Evolutionary conservation across 1,139 yeast genomes (phyloP).

Genomic region (Waltiozyma sp.): DNA sequence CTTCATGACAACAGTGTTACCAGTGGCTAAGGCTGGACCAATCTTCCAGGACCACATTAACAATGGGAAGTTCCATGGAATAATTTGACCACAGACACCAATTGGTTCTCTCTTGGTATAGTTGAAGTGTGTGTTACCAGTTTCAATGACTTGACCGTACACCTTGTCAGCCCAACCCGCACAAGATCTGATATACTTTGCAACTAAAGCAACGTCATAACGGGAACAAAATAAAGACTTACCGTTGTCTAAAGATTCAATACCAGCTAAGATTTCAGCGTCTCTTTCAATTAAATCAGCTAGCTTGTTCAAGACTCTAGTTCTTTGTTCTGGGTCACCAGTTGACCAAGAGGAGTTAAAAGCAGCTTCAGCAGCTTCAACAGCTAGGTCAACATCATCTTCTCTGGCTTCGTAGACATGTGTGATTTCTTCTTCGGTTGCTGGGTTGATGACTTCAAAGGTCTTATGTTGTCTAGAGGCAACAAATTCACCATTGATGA

Average conservation of each 20-base stretch:
- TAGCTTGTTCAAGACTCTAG: constrained; percentile 44
- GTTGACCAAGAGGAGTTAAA: constrained; percentile 34
- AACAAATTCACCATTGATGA: constrained; percentile 37
- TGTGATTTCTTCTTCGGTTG: constrained; percentile 36
- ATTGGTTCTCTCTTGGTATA: constrained; percentile 47
- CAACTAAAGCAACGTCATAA: constrained; percentile 48
- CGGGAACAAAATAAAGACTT: constrained; percentile 45
- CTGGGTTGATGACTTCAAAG: constrained; percentile 33
- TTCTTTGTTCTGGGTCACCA: constrained; percentile 42
- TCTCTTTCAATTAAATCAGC: constrained; percentile 50
- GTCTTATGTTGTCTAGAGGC: constrained; percentile 29
- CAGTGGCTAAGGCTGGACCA: constrained; percentile 76
- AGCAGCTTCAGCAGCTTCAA: constrained; percentile 33
- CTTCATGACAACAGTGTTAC: constrained; percentile 71
- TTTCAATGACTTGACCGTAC: constrained; percentile 52
- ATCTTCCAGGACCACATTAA: constrained; percentile 74
- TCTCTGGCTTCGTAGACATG: constrained; percentile 34
- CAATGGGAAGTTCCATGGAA: constrained; percentile 85
- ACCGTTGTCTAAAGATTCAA: constrained; percentile 73
- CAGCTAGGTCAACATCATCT: constrained; percentile 37
- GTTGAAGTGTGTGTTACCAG: constrained; percentile 41
- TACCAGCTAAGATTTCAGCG: constrained; percentile 42
- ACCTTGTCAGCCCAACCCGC: constrained; percentile 75
- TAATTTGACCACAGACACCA: constrained; percentile 76
- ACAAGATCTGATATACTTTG: constrained; percentile 49